These are phyloP conservation scores for Aspergillus quadricinctus DNA, from an alignment of 2,329 filamentous ascomycete genomes.

Conservation along the genomic window DNA sequence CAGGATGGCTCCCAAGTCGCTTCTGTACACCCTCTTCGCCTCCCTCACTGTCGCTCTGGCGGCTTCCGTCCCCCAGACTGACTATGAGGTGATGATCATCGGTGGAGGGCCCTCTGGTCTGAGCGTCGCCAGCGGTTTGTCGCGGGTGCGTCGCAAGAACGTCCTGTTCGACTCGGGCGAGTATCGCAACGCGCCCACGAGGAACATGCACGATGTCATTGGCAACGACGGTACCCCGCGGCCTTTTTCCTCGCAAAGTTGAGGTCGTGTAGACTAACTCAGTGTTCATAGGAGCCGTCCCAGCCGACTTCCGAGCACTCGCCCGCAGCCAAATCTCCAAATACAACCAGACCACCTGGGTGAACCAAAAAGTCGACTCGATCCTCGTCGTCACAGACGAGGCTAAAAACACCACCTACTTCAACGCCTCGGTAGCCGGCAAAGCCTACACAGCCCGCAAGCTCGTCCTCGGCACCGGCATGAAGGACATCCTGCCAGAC, in stretches of 20 bases:
- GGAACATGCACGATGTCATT: constrained; percentile 59
- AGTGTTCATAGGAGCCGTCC: constrained; percentile 45
- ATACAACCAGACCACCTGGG: constrained; percentile 49
- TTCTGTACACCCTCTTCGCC: constrained; percentile 22
- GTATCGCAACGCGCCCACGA: constrained; percentile 55
- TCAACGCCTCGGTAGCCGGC: constrained; percentile 40
- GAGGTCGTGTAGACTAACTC: neutral
- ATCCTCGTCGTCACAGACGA: constrained; percentile 21
- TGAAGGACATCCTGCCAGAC: constrained; percentile 51
- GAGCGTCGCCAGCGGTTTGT: constrained; percentile 53
- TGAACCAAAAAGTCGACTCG: constrained; percentile 50
- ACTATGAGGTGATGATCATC: constrained; percentile 55
- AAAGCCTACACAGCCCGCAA: constrained; percentile 47
- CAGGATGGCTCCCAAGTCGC: constrained; percentile 15
- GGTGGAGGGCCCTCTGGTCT: constrained; percentile 57
- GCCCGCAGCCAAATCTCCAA: constrained; percentile 51
- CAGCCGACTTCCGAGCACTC: constrained; percentile 51
- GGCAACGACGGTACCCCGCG: constrained; percentile 51
- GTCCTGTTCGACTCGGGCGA: constrained; percentile 56
- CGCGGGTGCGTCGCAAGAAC: constrained; percentile 52
- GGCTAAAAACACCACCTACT: constrained; percentile 41
- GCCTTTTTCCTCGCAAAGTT: neutral
- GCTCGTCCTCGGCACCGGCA: constrained; percentile 55
- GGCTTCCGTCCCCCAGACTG: constrained; percentile 22
- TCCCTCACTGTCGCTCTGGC: constrained; percentile 18